Base-by-base conservation (phyloP, 805 yeast species). In the Pichia heedii region DNA sequence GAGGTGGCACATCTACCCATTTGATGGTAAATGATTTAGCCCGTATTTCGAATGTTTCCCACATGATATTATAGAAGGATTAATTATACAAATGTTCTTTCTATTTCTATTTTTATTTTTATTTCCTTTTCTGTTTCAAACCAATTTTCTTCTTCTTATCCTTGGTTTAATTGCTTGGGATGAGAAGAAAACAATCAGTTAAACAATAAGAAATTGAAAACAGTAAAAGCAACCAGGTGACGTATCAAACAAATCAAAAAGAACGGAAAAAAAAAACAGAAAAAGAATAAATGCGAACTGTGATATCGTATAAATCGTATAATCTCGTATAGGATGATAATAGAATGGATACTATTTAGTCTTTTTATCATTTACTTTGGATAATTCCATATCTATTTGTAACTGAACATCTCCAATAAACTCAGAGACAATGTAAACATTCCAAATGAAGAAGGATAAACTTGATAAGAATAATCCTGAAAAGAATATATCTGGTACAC, bases 21-120 rank as follows among this genome's bases (percentile, higher is more conserved):
- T 90, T 86, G 55, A 89, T 84, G 49, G 88, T 77, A 56, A 85
- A 90, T 45, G 93, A 83, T 61, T 86, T 84, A 40, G 94, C 80
- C 54, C 89, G 95, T 21, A 93, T 78, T 62, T 90, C 97, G 39
- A 93, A 74, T 2, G 88, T 80, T 63, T 90, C 85, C 24, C 22
- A 29, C 32, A 29, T 29, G 12, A 15, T 12, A 15, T 13, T 29
- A n/a, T 24, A 24, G 27, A 29, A 29, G 13, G 15, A 29, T 29
- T 13, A 29, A 29, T 29, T 29, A 24, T 5, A 3, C 15, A 29
- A 10, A 29, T 16, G 32, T n/a, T n/a, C n/a, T n/a, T n/a, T n/a
- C n/a, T n/a, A n/a, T n/a, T n/a, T n/a, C n/a, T n/a, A n/a, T n/a
- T n/a, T n/a, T n/a, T n/a, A n/a, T n/a, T n/a, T n/a, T n/a, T n/a